phyloP scores from a whole-genome alignment of 2,329 filamentous ascomycete genomes.

The Penicillium psychrosexuale region DNA sequence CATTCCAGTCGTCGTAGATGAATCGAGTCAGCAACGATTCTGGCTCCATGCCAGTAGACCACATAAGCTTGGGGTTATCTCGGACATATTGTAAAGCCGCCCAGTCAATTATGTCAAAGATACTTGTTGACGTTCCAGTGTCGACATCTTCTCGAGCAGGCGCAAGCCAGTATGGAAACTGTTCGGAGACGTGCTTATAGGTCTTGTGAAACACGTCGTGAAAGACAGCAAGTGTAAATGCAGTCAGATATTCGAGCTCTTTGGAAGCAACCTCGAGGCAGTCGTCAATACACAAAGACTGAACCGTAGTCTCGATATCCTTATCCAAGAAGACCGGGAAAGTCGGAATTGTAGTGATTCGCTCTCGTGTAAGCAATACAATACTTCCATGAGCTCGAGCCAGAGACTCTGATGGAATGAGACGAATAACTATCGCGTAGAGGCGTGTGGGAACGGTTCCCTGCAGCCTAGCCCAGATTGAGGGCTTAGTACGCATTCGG shows the following conservation, averaged over 20 bases:
- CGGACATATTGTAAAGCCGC: constrained; percentile 35
- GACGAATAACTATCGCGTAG: constrained; percentile 59
- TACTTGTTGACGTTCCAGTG: constrained; percentile 2
- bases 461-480: constrained; percentile 60
- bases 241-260: constrained; percentile 56
- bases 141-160: constrained; percentile 47
- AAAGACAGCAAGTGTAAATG: constrained; percentile 74
- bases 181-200: constrained; percentile 61
- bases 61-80: constrained; percentile 43
- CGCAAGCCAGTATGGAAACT: constrained; percentile 80
- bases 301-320: constrained; percentile 58
- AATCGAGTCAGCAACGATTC: constrained; percentile 50
- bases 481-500: constrained; percentile 73
- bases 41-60: constrained; percentile 43
- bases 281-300: constrained; percentile 46
- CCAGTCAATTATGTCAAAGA: constrained; percentile 46
- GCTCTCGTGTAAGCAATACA: constrained; percentile 65
- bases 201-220: constrained; percentile 84
- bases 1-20: constrained; percentile 56
- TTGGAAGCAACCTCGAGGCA: constrained; percentile 37
- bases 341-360: constrained; percentile 61
- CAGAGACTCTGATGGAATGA: constrained; percentile 57
- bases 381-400: constrained; percentile 61
- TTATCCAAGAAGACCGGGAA: constrained; percentile 72
- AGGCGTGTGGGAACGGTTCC: constrained; percentile 52